A percentile compares a stretch with the other conserved stretches of the same genome.
Evolutionary conservation across 345 rosid species (phyloP).

Genomic region (Gossypium thurberi): DNA sequence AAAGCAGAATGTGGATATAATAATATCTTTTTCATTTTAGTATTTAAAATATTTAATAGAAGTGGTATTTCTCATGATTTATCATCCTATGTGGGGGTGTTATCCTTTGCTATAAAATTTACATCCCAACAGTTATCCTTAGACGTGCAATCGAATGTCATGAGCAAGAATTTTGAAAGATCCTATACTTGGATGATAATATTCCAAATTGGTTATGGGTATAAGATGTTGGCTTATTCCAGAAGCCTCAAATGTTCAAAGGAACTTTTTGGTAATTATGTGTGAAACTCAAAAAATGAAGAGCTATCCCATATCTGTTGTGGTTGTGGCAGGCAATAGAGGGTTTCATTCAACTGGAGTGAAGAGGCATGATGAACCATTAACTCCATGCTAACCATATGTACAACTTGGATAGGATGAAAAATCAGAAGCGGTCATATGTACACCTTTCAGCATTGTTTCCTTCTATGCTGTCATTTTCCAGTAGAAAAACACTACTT

Average conservation of each 20-base stretch:
- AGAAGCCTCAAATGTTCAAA: neutral
- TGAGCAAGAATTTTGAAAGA: neutral
- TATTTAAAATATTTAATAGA: too few species aligned
- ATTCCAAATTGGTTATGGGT: neutral
- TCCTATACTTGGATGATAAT: neutral
- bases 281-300: neutral
- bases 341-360: conserved; percentile 60
- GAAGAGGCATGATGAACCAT: conserved; percentile 54
- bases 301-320: neutral
- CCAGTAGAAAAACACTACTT: conserved; percentile 89
- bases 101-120: too few species aligned
- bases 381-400: conserved; percentile 92
- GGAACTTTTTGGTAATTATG: neutral
- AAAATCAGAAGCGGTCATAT: conserved; percentile 60
- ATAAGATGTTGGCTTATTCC: neutral
- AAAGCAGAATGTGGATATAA: too few species aligned
- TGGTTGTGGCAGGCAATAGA: conserved; percentile 29
- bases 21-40: too few species aligned
- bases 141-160: too few species aligned
- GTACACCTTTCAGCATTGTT: conserved; percentile 82
- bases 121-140: too few species aligned
- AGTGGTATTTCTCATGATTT: too few species aligned
- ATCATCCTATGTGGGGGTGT: too few species aligned
- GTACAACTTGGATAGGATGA: conserved; percentile 97
- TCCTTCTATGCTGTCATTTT: conserved; percentile 81